Base-by-base conservation (phyloP, 2,329 filamentous ascomycete genomes). In the Helicocarpus griseus region DNA sequence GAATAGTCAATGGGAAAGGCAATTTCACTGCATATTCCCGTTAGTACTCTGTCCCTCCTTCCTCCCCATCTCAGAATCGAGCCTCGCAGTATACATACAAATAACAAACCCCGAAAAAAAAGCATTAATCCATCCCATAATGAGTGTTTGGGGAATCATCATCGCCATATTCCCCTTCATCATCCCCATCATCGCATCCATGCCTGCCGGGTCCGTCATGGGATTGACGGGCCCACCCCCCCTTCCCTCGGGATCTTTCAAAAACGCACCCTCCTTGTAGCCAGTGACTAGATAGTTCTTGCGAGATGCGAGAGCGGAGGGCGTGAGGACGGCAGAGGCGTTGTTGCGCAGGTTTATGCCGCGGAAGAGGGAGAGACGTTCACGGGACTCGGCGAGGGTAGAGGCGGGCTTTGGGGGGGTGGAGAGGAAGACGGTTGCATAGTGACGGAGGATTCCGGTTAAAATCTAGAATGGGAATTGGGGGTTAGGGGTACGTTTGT, bases 131-230 rank as follows among this genome's bases (percentile, higher is more conserved):
- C 93, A 98, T 59, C 91, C 93, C 93, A 98, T 98, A 60, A 98
- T 98, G 66, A 98, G 73, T 5, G 90, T 97, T 71, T 98, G 95
- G 46, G 93, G 93, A 53, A 98, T 89, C 76, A 98, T 97, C 93
- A 97, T 98, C 58, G 93, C 91, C 87, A 98, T 95, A 67, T 98
- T 95, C 53, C 90, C 90, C 80, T 98, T 98, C 88, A 98, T 95
- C 89, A 95, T 95, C 60, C 93, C 91, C 93, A 98, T 98, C 93
- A 98, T 98, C 60, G 90, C 91, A 66, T 98, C 94, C 93, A 98
- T 98, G 53, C 88, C 89, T 45, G 86, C 86, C 21, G 94, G 94
- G 68, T 98, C 93, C 9, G 86, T 87, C 81, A 98, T 89, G 3
- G 93, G 93, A 71, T 97, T 98, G 35, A 88, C 82, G 19, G 89